Conservation (phyloP, 225 moss, liverwort and hornwort species). For the Pleurozium schreberi region DNA sequence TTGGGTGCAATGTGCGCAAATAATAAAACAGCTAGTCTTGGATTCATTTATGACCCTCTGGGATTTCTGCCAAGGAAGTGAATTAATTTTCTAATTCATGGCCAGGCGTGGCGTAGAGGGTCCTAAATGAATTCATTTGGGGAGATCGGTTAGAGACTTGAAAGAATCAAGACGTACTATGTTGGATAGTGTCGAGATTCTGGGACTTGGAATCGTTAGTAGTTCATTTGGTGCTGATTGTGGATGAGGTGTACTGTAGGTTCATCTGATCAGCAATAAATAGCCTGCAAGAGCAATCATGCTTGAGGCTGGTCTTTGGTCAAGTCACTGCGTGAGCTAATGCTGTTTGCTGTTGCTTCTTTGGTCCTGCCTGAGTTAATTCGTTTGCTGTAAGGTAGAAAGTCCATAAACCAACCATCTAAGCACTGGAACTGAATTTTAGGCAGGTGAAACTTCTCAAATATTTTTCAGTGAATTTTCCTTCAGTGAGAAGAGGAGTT, state of each 20-base stretch:
- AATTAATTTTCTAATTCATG: neutral
- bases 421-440: too few species aligned
- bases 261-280: slow-evolving; percentile 6
- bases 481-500: too few species aligned
- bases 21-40: neutral
- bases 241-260: neutral
- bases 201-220: neutral
- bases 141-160: neutral
- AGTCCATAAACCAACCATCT: too few species aligned
- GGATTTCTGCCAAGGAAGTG: neutral
- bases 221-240: neutral
- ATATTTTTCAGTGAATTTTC: too few species aligned
- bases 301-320: neutral
- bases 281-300: neutral
- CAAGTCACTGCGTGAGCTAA: neutral
- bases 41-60: slow-evolving; percentile 18
- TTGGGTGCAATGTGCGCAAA: neutral
- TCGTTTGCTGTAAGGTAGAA: neutral
- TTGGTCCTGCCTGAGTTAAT: neutral
- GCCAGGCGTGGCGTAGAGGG: slow-evolving; percentile 2
- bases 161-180: neutral
- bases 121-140: slow-evolving; percentile 1
- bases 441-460: too few species aligned
- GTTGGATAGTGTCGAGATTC: neutral
- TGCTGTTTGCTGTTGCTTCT: neutral